These are phyloP conservation scores for Malassezia caprae DNA, from an alignment of 1,284 basidiomycete species.

Conservation along the genomic window DNA sequence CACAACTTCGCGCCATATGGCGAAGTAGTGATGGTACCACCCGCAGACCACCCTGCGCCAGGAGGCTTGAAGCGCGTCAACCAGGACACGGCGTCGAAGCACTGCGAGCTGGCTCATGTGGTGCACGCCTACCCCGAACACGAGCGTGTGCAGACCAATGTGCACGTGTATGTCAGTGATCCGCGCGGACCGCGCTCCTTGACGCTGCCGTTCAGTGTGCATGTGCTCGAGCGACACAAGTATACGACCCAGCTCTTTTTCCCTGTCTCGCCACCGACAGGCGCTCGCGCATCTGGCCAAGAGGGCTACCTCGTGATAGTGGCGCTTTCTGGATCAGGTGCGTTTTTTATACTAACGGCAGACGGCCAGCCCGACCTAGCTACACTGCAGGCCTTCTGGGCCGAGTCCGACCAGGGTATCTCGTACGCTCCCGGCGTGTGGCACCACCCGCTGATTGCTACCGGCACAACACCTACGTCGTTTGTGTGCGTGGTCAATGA, in stretches of 20 bases:
- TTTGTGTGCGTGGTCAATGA: conserved; percentile 44
- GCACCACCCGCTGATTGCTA: conserved; percentile 40
- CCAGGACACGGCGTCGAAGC: conserved; percentile 40
- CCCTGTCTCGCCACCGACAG: conserved; percentile 21
- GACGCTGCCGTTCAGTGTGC: conserved; percentile 27
- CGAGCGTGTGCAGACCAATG: conserved; percentile 24
- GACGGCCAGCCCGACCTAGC: conserved; percentile 37
- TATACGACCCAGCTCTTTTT: conserved; percentile 39
- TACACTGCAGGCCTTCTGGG: conserved; percentile 29
- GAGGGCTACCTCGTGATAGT: conserved; percentile 40
- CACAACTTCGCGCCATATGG: conserved; percentile 29
- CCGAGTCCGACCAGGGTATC: conserved; percentile 32
- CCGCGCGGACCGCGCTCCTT: neutral
- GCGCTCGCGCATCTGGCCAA: conserved; percentile 6
- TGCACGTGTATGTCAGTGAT: conserved; percentile 38
- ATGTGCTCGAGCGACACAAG: conserved; percentile 37
- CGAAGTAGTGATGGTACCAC: conserved; percentile 29
- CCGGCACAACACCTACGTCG: conserved; percentile 26
- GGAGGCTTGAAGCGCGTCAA: conserved; percentile 30
- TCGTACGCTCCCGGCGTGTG: conserved; percentile 36
- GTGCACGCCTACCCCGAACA: conserved; percentile 21
- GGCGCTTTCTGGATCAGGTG: conserved; percentile 22
- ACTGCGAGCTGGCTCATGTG: conserved; percentile 23
- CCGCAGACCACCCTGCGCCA: neutral
- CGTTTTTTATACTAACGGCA: neutral